phyloP scores from a whole-genome alignment of 257 asterid species.

The Anisodus acutangulus region DNA sequence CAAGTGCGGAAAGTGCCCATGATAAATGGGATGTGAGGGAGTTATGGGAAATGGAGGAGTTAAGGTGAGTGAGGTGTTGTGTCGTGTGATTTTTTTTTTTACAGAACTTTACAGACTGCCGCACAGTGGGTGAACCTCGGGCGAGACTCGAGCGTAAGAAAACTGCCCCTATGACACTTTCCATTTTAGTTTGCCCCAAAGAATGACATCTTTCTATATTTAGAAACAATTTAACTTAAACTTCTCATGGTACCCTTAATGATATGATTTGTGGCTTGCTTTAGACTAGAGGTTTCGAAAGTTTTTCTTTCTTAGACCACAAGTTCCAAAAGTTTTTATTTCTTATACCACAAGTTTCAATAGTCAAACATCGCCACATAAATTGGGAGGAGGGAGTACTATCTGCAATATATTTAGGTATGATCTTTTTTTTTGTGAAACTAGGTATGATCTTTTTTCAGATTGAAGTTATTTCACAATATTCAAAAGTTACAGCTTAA shows the following conservation, averaged over 20 bases:
- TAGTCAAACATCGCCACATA: background rate
- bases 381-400: background rate
- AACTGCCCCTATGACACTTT: too few relatives aligned
- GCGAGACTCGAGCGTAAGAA: too few relatives aligned
- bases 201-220: background rate
- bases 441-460: background rate
- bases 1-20: too few relatives aligned
- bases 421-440: background rate
- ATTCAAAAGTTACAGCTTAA: constrained; percentile 11
- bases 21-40: too few relatives aligned
- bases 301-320: background rate
- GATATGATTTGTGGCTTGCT: background rate
- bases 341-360: too few relatives aligned
- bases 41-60: too few relatives aligned
- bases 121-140: too few relatives aligned
- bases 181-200: constrained; percentile 1
- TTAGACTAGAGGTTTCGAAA: background rate
- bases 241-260: background rate
- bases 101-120: too few relatives aligned
- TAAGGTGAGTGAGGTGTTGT: too few relatives aligned
- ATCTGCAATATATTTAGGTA: background rate
- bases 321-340: too few relatives aligned
- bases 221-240: constrained; percentile 3
- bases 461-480: background rate
- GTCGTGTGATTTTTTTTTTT: too few relatives aligned